Base-by-base conservation (phyloP, 2,329 filamentous ascomycete genomes). In the Xylariaceae sp. region DNA sequence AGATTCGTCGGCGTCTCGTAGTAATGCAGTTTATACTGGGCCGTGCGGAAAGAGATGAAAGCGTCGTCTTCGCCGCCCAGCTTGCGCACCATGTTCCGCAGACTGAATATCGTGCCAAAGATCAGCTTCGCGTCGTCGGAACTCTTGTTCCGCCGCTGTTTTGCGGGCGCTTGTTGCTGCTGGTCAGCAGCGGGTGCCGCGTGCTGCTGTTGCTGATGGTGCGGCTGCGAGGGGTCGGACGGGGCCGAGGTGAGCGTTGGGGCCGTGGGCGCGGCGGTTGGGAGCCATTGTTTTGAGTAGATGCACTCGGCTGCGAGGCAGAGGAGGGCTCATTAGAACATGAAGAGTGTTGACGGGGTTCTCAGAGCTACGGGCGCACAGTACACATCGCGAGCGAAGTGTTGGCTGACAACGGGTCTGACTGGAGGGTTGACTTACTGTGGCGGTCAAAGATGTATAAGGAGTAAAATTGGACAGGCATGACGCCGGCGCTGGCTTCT, bases 371-470 rank as follows among this genome's bases (percentile, higher is more conserved):
- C 50, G 55, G 60, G 64, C 63, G 56, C 52, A 35, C 55, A n/a
- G 50, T 51, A 17, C 45, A 59, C 57, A 18, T 54, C 55, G 58
- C 17, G 17, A 18, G 62, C 53, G 10, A 60, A 44, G 55, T 4
- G 11, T 45, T 15, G 51, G 13, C 49, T n/a, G 55, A 53, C 55
- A 30, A 30, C 55, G 55, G 58, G 55, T 55, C 47, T 30, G 57
- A 18, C 50, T 49, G 8, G 58, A 52, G 45, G 34, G 35, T n/a
- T 44, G 4, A 42, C 84, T 72, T 82, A 97, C 94, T 96, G 77
- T 99, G 94, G 66, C 94, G 88, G 78, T 99, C 94, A 74, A 99
- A 99, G 73, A 99, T 97, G 81, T 96, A 96, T 78, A 99, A 96
- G 61, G 92, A 92, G 78, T 95, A 97, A 75, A 97, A 89, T 62